Evolutionary conservation across 2,329 filamentous ascomycete genomes (phyloP), one percentile per base, ranked within the genome.

Genomic region (Pseudogymnoascus sp.): DNA sequence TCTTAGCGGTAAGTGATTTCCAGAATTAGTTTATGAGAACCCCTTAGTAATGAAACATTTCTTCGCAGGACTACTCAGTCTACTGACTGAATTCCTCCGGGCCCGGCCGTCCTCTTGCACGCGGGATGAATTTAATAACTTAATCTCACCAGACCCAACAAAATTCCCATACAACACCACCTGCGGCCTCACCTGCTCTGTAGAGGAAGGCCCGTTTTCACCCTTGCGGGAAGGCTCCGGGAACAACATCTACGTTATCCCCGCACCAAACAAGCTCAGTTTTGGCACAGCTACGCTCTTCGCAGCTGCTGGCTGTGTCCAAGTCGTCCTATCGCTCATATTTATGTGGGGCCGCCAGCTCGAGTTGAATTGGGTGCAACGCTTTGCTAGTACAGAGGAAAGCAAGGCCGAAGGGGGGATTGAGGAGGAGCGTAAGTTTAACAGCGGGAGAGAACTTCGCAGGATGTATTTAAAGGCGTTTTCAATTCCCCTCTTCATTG

Each of bases 291-390:
- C 78, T 0, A 87, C 83, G 8, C 78, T 89, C 2, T 75, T 89
- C 1, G 81, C 84, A 0, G 84, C 85, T 1, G 86, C 82, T 2
- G 88, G 85, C 65, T 89, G 85, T 63, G 81, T 89, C 2, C 85
- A 86, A 0, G 84, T 85, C 1, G 80, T 89, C 8, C 73, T 89
- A 0, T 85, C 84, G 6, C 73, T 88, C 6, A 76, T 84, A 0
- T 85, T 81, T 0, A 88, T 84, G 73, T 85, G 82, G 81, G 81
- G 84, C 65, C 87, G 85, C 67, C 86, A 89, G 3, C 72, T 87
- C 1, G 80, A 87, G 65, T 79, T 81, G 56, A 87, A 87, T 64
- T 86, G 83, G 83, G 83, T 78, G 65, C 76, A 72, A 41, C 73
- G 75, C 0, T 78, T 77, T 40, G 75, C 76, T 1, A 67, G 72